Evolutionary conservation across 2,329 filamentous ascomycete species (phyloP), one percentile per base, ranked within the genome.

Genomic region (Botrytis medusae): DNA sequence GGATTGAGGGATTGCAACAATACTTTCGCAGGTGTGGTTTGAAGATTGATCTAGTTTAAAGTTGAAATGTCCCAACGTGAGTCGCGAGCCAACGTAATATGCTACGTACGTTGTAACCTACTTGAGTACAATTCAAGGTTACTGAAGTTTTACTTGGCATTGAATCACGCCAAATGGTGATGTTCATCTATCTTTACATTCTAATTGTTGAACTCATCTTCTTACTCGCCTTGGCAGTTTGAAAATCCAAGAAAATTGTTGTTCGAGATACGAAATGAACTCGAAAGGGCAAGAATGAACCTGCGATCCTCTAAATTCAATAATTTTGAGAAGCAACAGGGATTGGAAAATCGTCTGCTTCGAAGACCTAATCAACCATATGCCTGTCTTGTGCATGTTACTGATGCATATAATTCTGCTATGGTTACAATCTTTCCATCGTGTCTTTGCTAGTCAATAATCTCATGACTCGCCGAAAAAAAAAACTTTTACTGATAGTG

Each of bases 401-500:
- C 14, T 29, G 16, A 7, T 29, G 0, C 2, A 16, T n/a, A n/a
- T 3, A 3, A 16, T 6, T n/a, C 48, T n/a, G 7, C 48, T n/a
- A n/a, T 54, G 2, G 16, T 16, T 14, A n/a, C 0, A 1, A 14
- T 16, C 0, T 2, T 51, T 25, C 5, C 48, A 51, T 25, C 48
- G 1, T n/a, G 1, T 14, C 10, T n/a, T 54, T 54, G 51, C 25
- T 29, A 8, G 6, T 54, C 6, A 29, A n/a, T n/a, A 54, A 54
- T 2, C 14, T 8, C 6, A 29, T 1, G 6, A 29, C 6, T 54
- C 14, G 25, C 14, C 8, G 6, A 14, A 7, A 54, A 12, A 12
- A 1, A 29, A 29, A 18, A n/a, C 5, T 2, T 18, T n/a, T 14
- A 16, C 14, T 2, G 14, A 29, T 2, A 8, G 12, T 7, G 2